Evolutionary conservation across 2,329 filamentous ascomycete species (phyloP), one percentile per base, ranked within the genome.

Genomic region (Dryadomyces quercivorus): DNA sequence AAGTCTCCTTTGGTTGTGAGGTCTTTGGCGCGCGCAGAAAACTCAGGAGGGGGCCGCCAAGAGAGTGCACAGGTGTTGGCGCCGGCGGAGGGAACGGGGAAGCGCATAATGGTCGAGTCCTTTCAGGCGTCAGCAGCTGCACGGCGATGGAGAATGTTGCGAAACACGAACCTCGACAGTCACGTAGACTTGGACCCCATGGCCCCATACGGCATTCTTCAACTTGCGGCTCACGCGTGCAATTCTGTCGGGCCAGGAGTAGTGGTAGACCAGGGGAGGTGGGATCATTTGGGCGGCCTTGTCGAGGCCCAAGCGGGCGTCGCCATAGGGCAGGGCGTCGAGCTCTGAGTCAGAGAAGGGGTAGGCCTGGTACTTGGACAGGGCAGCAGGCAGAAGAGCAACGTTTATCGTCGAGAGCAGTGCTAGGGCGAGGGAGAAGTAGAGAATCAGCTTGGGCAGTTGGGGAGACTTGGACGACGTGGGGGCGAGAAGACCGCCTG

Each of bases 51-150:
- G 9, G 50, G 40, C 15, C n/a, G 18, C 50, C 50, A 52, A 21
- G 50, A 44, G 38, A 52, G 15, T 2, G 50, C 50, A 15, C 50
- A 52, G n/a, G 38, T 8, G 3, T 34, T 52, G 40, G 1, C 40
- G n/a, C 50, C 50, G 2, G 3, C 7, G 15, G 18, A 12, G 21
- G 50, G 50, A 21, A 52, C 15, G 38, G 50, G 40, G 20, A 52
- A 52, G 38, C 50, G 50, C 40, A 52, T 45, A n/a, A 52, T 45
- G 12, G 50, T 45, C 1, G 50, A 52, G 50, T 52, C 50, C 50
- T 52, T n/a, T 40, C 9, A 3, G 12, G 4, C 15, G 9, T 12
- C 4, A 40, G 36, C 10, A 16, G 12, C 10, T 13, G 12, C 10
- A 40, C 4, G 36, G 5, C 4, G 12, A 40, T 3, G 12, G 36